phyloP scores from a whole-genome alignment of 805 yeast genomes.

The Grigorovia transvaalensis region DNA sequence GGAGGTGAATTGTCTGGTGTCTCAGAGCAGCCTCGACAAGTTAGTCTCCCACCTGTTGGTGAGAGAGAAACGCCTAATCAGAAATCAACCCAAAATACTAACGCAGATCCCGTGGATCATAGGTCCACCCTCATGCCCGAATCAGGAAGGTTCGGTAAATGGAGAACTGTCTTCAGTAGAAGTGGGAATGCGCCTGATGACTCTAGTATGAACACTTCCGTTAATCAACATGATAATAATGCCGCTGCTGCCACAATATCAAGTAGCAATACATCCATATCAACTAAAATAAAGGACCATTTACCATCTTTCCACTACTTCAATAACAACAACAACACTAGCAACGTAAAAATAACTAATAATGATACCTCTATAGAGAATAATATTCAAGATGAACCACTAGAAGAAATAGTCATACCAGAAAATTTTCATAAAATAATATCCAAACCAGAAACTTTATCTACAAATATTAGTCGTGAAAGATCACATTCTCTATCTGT shows the following conservation, averaged over 20 bases:
- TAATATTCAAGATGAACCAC: slow-evolving; percentile 1
- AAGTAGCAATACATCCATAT: neutral
- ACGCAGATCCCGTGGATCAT: no score
- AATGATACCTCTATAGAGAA: neutral
- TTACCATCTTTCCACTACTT: slow-evolving; percentile 2
- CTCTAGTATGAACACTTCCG: neutral
- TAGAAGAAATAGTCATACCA: slow-evolving; percentile 2
- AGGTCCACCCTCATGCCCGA: neutral
- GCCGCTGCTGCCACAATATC: neutral
- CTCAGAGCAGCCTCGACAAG: no score
- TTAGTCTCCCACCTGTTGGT: no score
- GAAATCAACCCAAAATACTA: neutral
- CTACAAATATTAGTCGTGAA: neutral
- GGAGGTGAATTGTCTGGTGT: no score
- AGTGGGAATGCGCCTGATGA: neutral
- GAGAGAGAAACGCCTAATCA: neutral
- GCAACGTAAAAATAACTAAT: neutral
- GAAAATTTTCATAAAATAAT: slow-evolving; percentile 1
- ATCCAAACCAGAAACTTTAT: neutral
- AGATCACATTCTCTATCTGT: neutral
- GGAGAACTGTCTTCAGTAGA: slow-evolving; percentile 2
- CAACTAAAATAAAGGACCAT: slow-evolving; percentile 1
- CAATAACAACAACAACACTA: neutral
- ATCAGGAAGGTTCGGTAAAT: slow-evolving; percentile 1
- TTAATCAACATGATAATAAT: neutral